phyloP scores from a whole-genome alignment of 176 grass and related monocot species.

The Lolium rigidum region DNA sequence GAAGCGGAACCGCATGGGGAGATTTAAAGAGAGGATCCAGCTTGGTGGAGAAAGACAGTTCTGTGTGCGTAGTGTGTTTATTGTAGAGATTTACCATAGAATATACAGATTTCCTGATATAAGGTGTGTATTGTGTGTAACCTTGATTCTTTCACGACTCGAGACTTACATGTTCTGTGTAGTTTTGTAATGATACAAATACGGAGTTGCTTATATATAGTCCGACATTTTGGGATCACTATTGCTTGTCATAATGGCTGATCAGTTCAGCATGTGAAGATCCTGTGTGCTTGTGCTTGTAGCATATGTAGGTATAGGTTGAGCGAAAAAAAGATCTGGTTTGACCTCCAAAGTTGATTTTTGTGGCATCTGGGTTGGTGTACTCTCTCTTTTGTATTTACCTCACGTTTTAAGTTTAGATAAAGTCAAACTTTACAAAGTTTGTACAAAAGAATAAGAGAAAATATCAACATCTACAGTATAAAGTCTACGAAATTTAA shows the following conservation, averaged over 20 bases:
- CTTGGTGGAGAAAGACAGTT: background rate
- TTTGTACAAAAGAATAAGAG: no score
- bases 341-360: background rate
- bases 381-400: no score
- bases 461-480: no score
- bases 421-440: no score
- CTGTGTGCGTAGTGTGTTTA: background rate
- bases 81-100: background rate
- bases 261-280: background rate
- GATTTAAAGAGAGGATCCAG: background rate
- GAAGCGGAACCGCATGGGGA: no score
- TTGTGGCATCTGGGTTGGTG: background rate
- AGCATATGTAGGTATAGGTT: background rate
- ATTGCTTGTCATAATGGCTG: background rate
- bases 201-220: no score
- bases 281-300: background rate
- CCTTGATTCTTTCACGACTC: constrained; percentile 18
- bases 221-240: background rate
- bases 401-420: no score
- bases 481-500: no score
- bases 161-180: background rate
- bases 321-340: background rate
- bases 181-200: background rate
- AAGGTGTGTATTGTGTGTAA: constrained; percentile 16
- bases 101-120: constrained; percentile 4